phyloP scores from a whole-genome alignment of 805 yeast species.

The Starmerella etchellsii region DNA sequence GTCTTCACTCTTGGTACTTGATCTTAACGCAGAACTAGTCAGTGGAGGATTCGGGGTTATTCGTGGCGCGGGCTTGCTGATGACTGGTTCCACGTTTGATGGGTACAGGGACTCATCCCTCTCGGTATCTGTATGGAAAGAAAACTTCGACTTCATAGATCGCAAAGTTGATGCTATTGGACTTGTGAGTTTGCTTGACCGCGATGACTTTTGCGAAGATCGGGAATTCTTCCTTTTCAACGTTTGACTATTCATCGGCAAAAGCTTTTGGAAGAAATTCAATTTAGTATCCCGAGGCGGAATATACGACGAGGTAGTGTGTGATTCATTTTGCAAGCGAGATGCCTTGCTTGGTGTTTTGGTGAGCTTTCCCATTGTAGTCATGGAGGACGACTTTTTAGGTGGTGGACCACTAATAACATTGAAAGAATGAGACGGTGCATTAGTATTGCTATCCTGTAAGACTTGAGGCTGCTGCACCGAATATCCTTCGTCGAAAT shows the following conservation, averaged over 20 bases:
- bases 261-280: slow-evolving; percentile 14
- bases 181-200: slow-evolving; percentile 2
- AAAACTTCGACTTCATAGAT: slow-evolving; percentile 12
- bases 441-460: too few relatives aligned
- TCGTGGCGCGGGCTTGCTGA: background rate
- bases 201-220: slow-evolving; percentile 2
- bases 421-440: background rate
- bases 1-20: too few relatives aligned
- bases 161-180: slow-evolving; percentile 6
- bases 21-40: background rate
- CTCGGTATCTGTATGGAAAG: slow-evolving; percentile 8
- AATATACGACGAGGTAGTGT: background rate
- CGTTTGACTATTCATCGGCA: slow-evolving; percentile 16
- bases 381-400: too few relatives aligned
- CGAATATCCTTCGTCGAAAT: slow-evolving; percentile 6
- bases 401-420: background rate
- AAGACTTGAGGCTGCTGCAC: too few relatives aligned
- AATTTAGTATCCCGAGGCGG: slow-evolving; percentile 1
- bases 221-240: slow-evolving; percentile 12
- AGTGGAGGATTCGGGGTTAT: background rate
- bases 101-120: slow-evolving; percentile 16
- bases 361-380: background rate
- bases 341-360: background rate
- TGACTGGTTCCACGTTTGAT: slow-evolving; percentile 2
- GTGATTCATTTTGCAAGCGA: background rate